Evolutionary conservation across 2,329 filamentous ascomycete species (phyloP).

Genomic region (Trichoderma atroviride): DNA sequence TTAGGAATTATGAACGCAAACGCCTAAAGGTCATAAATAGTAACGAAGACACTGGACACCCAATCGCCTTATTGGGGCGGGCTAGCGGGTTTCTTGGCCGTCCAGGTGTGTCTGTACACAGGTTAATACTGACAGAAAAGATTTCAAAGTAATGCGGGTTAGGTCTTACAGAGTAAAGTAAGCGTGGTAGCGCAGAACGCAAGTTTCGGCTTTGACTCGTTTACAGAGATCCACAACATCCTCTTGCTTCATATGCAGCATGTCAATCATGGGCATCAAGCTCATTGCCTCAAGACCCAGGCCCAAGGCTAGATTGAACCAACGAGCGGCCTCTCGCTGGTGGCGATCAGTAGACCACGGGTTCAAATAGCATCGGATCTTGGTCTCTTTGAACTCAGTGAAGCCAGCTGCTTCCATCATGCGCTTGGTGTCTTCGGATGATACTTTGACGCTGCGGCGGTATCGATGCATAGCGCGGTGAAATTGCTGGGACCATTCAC

Average conservation of each 20-base stretch:
- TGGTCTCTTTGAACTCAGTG: constrained; percentile 72
- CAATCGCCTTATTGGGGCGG: background rate
- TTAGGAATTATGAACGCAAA: background rate
- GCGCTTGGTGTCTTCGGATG: constrained; percentile 52
- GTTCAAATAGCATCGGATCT: constrained; percentile 71
- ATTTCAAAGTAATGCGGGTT: background rate
- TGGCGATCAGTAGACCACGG: constrained; percentile 69
- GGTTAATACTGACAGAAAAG: constrained; percentile 22
- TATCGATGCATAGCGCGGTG: constrained; percentile 67
- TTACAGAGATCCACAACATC: constrained; percentile 65
- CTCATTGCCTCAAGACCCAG: constrained; percentile 74
- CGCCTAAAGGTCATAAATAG: background rate
- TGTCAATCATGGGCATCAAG: constrained; percentile 68
- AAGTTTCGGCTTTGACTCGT: constrained; percentile 69
- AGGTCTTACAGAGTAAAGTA: constrained; percentile 74
- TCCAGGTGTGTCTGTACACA: constrained; percentile 32
- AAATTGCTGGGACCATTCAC: constrained; percentile 71
- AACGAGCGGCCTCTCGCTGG: constrained; percentile 70
- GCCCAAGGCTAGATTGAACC: constrained; percentile 80
- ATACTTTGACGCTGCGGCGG: constrained; percentile 66
- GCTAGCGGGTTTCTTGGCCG: constrained; percentile 30
- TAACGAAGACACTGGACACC: background rate
- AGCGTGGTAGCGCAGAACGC: constrained; percentile 66
- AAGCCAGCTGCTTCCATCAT: constrained; percentile 74
- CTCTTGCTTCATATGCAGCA: constrained; percentile 51